Base-by-base conservation (phyloP, 495 filamentous ascomycete species). In the Aspergillus campestris region DNA sequence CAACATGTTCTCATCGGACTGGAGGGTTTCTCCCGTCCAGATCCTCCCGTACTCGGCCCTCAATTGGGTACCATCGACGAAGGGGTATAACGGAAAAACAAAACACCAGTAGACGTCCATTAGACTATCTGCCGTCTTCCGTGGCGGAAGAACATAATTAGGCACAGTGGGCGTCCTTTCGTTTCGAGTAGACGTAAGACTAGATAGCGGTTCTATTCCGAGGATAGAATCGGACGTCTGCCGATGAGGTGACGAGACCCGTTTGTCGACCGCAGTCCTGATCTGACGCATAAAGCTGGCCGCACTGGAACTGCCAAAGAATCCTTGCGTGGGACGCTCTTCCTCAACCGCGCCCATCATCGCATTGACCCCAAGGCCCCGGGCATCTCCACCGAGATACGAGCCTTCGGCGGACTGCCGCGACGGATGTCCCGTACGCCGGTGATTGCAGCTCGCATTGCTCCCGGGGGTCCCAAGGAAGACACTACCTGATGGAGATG, bases 21-120 rank as follows among this genome's bases (percentile, higher is more conserved):
- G 38, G 4, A 59, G 42, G 8, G 47, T 41, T 15, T 62, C 60
- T 5, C 62, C 60, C 1, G 53, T 59, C 66, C 68, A 71, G 8
- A 69, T 52, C 13, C 57, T 57, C 3, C 31, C 15, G 40, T 71
- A 71, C 35, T 67, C 62, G 0, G 47, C 52, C 42, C 60, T 53
- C 46, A 66, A 53, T 8, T 56, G 50, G 14, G 44, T 36, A 29
- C 59, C 51, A 27, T 69, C 64, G 3, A 71, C 50, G 33, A 69
- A 62, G 0, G 68, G 68, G 38, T 70, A 70, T 0, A 71, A 49
- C 0, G 62, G 61, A 47, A 70, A 67, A 3, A 71, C 66, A 42
- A 56, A 60, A 8, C 55, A 54, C 68, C 66, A 70, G 39, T 71
- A 71, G 0, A 67, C 56, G 8, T 54, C 53, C 57, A 71, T 61